phyloP scores from a whole-genome alignment of 2,329 filamentous ascomycete genomes.

The Aspergillus neotritici region DNA sequence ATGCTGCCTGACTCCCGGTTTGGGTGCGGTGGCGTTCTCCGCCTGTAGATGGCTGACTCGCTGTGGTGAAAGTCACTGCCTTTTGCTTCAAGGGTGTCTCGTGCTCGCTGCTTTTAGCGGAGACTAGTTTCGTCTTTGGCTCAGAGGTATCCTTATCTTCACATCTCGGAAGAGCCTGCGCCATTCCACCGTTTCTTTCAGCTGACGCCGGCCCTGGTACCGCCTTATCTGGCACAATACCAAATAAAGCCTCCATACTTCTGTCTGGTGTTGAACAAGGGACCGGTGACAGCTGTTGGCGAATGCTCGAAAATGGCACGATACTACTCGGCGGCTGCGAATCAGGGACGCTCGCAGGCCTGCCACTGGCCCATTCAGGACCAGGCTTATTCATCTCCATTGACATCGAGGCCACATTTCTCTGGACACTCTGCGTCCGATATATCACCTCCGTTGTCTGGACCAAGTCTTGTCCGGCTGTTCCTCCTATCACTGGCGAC shows the following conservation, averaged over 20 bases:
- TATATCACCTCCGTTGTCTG: slow-evolving; percentile 17
- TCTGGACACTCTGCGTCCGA: slow-evolving; percentile 13
- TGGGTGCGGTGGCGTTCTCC: slow-evolving; percentile 1
- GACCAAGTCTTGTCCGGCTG: slow-evolving; percentile 3
- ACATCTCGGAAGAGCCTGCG: too few relatives aligned
- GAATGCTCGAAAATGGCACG: slow-evolving; percentile 30
- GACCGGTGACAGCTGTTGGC: slow-evolving; percentile 15
- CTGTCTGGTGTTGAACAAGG: slow-evolving; percentile 13
- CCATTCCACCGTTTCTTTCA: background rate
- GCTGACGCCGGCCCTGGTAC: background rate
- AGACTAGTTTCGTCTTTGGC: too few relatives aligned
- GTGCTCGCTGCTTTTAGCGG: too few relatives aligned
- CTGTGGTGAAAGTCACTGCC: slow-evolving; percentile 21
- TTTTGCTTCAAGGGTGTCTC: slow-evolving; percentile 15
- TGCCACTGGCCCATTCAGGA: background rate
- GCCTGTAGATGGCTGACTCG: background rate
- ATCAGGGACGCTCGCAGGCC: slow-evolving; percentile 1
- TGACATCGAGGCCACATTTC: slow-evolving; percentile 1
- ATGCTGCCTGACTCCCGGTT: background rate
- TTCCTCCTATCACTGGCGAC: background rate
- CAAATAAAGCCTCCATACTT: slow-evolving; percentile 28
- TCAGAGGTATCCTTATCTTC: too few relatives aligned
- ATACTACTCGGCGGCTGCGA: slow-evolving; percentile 16
- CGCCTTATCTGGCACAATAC: slow-evolving; percentile 16
- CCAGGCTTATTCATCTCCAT: background rate